Base-by-base conservation (phyloP, 2,329 filamentous ascomycete species). In the Coniochaeta sp. region DNA sequence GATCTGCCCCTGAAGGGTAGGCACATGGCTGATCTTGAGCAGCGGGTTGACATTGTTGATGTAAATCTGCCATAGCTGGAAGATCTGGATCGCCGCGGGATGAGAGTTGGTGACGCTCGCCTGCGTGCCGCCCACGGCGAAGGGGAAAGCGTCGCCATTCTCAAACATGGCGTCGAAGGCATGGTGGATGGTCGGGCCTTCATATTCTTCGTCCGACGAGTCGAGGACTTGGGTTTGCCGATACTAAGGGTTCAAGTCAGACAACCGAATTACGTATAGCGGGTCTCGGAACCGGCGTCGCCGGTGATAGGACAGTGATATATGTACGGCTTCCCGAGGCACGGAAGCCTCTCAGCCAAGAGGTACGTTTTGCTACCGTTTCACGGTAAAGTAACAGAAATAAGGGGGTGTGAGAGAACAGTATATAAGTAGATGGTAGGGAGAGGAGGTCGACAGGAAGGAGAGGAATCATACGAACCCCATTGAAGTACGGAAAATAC, bases 11-110 rank as follows among this genome's bases (percentile, higher is more conserved):
- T 88, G 84, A 1, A 87, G 67, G 1, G 77, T 86, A 1, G 83
- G 83, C 0, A 81, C 78, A 60, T 89, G 85, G 0, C 81, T 84
- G 52, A 88, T 72, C 60, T 87, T 88, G 46, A 87, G 71, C 6
- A 89, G 63, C 0, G 85, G 83, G 57, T 88, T 83, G 57, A 88
- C 79, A 58, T 87, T 87, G 56, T 82, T 78, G 38, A 88, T 74
- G 61, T 86, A 89, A 14, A 81, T 74, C 64, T 87, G 83, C 85
- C 85, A 89, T 16, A 85, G 70, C 57, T 81, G 76, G 53, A 85
- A 78, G 50, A 83, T 82, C 53, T 83, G 79, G 18, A 83, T 76
- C 22, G 77, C 69, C 1, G 75, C 63, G 9, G 81, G 81, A 55
- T 82, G 79, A n/a, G 71, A 64, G 48, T 70, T 67, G 4, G 74